Base-by-base conservation (phyloP, 768 basidiomycete genomes). In the Suillus tomentosus region DNA sequence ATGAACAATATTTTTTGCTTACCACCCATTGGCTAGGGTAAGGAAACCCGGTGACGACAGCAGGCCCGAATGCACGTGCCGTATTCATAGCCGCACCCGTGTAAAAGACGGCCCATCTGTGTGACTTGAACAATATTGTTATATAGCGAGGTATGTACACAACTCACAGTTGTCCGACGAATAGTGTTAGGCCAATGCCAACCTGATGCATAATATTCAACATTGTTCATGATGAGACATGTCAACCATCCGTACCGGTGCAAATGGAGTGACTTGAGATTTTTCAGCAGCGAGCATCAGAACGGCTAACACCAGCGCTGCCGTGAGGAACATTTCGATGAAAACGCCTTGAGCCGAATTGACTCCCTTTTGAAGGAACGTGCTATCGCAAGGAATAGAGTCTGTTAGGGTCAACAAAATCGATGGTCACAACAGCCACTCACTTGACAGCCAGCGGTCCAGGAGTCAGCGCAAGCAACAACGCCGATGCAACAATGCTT, bases 201-300 rank as follows among this genome's bases (percentile, higher is more conserved):
- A 89, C 69, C 87, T 86, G 64, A n/a, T 53, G 19, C 31, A 54
- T 5, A n/a, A 54, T 13, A n/a, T n/a, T 34, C 53, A 34, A 5
- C 53, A n/a, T 34, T 54, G 6, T 13, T 34, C 19, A n/a, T 34
- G 19, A 6, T 54, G 19, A 34, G 10, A 34, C 3, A 34, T 19
- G 19, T 19, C 2, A 34, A 43, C 36, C n/a, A 40, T 13, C 17
- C 76, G 53, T 65, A 87, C 86, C n/a, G 89, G 89, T 22, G 88
- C 88, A 68, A 89, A 87, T 0, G 88, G 85, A 1, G 88, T 90
- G 2, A 80, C 79, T 34, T 79, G 76, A 67, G 89, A 88, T 74
- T 90, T 90, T 74, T 90, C 89, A 17, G 85, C 86, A 5, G 89
- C 89, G 31, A 90, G 73, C 87, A 90, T 89, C 65, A 90, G 82